Percentiles rank a stretch among this genome's conserved stretches.
Conservation (phyloP, 2,329 filamentous ascomycete species). For the Aureobasidium melanogenum region DNA sequence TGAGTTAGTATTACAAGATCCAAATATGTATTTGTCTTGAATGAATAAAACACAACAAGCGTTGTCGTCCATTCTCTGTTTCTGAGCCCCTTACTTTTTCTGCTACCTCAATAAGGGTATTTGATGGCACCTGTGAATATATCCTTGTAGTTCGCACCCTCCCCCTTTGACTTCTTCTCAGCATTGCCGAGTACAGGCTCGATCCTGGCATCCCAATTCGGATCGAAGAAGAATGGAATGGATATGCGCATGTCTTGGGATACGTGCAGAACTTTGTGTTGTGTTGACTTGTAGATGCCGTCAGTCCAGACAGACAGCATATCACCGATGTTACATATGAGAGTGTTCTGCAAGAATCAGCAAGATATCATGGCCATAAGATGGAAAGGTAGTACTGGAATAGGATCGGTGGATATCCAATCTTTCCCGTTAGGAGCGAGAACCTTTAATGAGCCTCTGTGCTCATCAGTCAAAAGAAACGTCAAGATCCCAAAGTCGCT, state of each 20-base stretch:
- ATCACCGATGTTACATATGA: slow-evolving; percentile 13
- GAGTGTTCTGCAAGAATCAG: neutral
- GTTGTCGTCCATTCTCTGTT: too few relatives aligned
- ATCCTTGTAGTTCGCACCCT: slow-evolving; percentile 3
- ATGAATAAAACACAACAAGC: too few relatives aligned
- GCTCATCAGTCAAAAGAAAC: neutral
- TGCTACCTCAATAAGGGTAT: neutral
- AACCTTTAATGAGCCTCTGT: slow-evolving; percentile 1
- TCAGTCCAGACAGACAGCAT: slow-evolving; percentile 30
- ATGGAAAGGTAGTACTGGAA: neutral
- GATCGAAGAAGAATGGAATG: slow-evolving; percentile 49
- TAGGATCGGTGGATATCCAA: neutral
- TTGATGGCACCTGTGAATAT: slow-evolving; percentile 2
- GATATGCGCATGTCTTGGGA: slow-evolving; percentile 44
- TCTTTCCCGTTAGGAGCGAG: slow-evolving; percentile 2
- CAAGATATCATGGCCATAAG: neutral
- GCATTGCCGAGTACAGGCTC: slow-evolving; percentile 6
- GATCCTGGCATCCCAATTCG: slow-evolving; percentile 37
- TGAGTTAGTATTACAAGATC: neutral
- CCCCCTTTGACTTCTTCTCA: neutral
- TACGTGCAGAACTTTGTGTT: slow-evolving; percentile 49
- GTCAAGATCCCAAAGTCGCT: neutral
- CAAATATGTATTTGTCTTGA: too few relatives aligned
- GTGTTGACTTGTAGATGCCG: slow-evolving; percentile 43
- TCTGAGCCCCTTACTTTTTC: too few relatives aligned